These are phyloP conservation scores for Colletotrichum liaoningense DNA, from an alignment of 2,329 filamentous ascomycete species.

Conservation along the genomic window DNA sequence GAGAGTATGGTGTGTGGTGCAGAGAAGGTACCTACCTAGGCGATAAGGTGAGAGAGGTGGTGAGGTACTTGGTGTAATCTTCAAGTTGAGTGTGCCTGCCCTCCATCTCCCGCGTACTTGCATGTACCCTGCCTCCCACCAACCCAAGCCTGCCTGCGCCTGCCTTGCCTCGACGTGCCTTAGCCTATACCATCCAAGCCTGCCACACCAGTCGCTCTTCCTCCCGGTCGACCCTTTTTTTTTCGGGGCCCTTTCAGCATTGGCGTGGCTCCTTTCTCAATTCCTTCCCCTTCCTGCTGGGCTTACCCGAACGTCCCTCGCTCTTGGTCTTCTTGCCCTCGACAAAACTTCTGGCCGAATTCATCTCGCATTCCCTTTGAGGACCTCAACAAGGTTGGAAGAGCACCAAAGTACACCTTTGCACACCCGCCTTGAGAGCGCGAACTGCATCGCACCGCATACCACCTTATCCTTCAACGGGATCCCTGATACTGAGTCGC, in stretches of 20 bases:
- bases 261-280: conserved; percentile 31
- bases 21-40: no score
- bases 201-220: conserved; percentile 17
- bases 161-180: conserved; percentile 21
- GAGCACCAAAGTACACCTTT: background rate
- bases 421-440: background rate
- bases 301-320: conserved; percentile 33
- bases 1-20: no score
- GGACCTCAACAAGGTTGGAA: conserved; percentile 15
- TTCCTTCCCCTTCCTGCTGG: conserved; percentile 31
- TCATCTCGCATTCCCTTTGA: conserved; percentile 10
- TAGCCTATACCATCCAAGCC: conserved; percentile 34
- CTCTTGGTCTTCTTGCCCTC: conserved; percentile 21
- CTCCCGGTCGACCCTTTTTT: conserved; percentile 35
- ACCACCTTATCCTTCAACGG: background rate
- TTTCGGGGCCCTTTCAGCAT: conserved; percentile 8
- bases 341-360: conserved; percentile 24
- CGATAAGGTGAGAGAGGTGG: no score
- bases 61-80: conserved; percentile 3
- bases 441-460: background rate
- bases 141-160: conserved; percentile 9
- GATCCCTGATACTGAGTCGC: conserved; percentile 5
- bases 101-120: conserved; percentile 10
- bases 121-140: conserved; percentile 20
- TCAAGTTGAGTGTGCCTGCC: background rate